Base-by-base conservation (phyloP, 768 basidiomycete genomes). In the Psilocybe sp. region DNA sequence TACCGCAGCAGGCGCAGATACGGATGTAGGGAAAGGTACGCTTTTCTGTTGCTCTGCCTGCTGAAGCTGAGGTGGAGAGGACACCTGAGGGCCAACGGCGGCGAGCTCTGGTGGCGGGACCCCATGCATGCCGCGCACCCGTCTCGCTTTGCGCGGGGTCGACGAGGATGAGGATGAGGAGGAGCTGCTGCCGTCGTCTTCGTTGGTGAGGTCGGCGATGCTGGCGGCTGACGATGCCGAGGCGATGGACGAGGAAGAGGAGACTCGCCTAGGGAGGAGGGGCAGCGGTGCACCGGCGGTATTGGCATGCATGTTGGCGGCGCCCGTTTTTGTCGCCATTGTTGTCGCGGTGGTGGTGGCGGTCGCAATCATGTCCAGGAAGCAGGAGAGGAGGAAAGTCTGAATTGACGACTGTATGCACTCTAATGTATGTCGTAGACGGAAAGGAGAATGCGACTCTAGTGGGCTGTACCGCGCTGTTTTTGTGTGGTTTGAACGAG, bases 251-350 rank as follows among this genome's bases (percentile, higher is more conserved):
- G 57, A 59, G 14, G 59, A 63, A 7, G 52, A 40, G 48, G 50
- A 48, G 46, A 55, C 56, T 56, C 84, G 71, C 46, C 84, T 78
- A 34, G 87, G 83, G 46, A 87, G 73, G 44, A 78, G 70, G 13
- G 85, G 85, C n/a, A 87, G 76, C 47, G 85, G 77, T 7, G 70
- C 69, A 2, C 79, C 76, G 31, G 86, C 82, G 28, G 73, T 65
- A 64, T 84, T 87, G 37, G 80, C 68, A 50, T 28, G 23, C 23
- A 28, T 28, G 23, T 28, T 28, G 23, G 23, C 7, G 23, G 23
- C 7, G 23, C 23, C 23, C 23, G 23, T 28, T 7, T 4, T 7
- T 3, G 23, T 28, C 7, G 3, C 7, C 23, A 28, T 28, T 7
- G 23, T 28, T 28, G 3, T 28, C 23, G 23, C 7, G 23, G 23